phyloP scores from a whole-genome alignment of 164 flowering plant species.

The Tinospora cordifolia region DNA sequence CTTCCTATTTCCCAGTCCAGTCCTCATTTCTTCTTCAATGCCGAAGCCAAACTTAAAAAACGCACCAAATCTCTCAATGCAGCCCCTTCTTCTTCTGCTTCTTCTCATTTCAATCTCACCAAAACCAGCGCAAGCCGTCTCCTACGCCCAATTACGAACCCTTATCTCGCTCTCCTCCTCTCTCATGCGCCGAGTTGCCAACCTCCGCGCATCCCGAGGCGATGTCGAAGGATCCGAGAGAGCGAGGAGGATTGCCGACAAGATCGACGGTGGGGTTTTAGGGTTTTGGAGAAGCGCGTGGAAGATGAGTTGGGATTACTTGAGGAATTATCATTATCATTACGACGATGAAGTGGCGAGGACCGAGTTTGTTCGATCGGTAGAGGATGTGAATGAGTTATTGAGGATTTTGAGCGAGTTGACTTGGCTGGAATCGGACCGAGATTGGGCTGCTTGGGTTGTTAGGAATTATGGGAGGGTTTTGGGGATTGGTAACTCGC shows the following conservation, averaged over 20 bases:
- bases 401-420: slow-evolving; percentile 34
- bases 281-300: slow-evolving; percentile 30
- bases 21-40: too few relatives aligned
- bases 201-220: slow-evolving; percentile 51
- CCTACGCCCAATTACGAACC: slow-evolving; percentile 6
- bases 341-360: slow-evolving; percentile 57
- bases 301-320: slow-evolving; percentile 47
- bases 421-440: slow-evolving; percentile 34
- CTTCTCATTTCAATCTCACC: slow-evolving; percentile 8
- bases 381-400: slow-evolving; percentile 42
- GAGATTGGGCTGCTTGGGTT: slow-evolving; percentile 40
- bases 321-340: slow-evolving; percentile 38
- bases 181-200: slow-evolving; percentile 54
- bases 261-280: slow-evolving; percentile 34
- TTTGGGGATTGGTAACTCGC: slow-evolving; percentile 28
- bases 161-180: slow-evolving; percentile 25
- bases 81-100: not conserved
- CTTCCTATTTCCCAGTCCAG: too few relatives aligned
- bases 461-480: slow-evolving; percentile 32
- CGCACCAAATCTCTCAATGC: not conserved
- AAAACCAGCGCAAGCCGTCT: not conserved
- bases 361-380: slow-evolving; percentile 25
- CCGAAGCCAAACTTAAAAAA: too few relatives aligned
- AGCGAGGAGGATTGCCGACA: slow-evolving; percentile 36
- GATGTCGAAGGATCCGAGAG: slow-evolving; percentile 40